Evolutionary conservation across 371 early-diverging fungal species (phyloP).

Genomic region (Apophysomyces variabilis): DNA sequence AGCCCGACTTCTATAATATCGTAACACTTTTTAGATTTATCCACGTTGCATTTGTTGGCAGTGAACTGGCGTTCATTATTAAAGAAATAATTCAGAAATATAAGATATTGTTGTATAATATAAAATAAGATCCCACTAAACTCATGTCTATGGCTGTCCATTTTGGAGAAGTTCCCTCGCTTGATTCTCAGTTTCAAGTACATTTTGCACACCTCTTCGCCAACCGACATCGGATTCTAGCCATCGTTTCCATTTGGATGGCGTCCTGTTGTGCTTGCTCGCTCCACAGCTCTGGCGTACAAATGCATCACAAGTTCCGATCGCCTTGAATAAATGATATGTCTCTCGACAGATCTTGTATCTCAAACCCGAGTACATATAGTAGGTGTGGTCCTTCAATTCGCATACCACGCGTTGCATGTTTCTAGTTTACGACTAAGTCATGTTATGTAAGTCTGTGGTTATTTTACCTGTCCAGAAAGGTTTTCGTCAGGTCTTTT

Average conservation of each 20-base stretch:
- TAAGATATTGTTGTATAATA: too few relatives aligned
- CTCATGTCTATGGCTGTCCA: neutral
- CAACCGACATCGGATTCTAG: constrained; percentile 28
- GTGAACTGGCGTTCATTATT: too few relatives aligned
- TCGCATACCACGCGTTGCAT: constrained; percentile 18
- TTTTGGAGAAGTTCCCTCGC: neutral
- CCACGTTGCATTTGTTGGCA: too few relatives aligned
- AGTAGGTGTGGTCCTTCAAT: constrained; percentile 26
- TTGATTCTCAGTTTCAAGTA: neutral
- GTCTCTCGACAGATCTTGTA: constrained; percentile 53
- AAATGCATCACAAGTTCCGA: constrained; percentile 49
- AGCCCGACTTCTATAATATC: too few relatives aligned
- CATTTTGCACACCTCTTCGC: constrained; percentile 7
- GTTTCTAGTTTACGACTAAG: constrained; percentile 11
- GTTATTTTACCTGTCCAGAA: constrained; percentile 59
- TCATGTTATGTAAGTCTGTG: too few relatives aligned
- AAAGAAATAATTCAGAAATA: too few relatives aligned
- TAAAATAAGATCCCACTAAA: neutral
- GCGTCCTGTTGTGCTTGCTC: neutral
- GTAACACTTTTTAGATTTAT: too few relatives aligned
- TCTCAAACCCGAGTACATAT: constrained; percentile 43
- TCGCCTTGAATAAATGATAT: constrained; percentile 54
- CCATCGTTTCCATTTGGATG: constrained; percentile 20
- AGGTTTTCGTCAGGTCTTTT: constrained; percentile 51
- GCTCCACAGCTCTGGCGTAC: constrained; percentile 24